Percentiles rank a stretch among this genome's conserved stretches.
These are phyloP conservation scores for Metschnikowia dekortorum DNA, from an alignment of 805 yeast species.

Conservation along the genomic window DNA sequence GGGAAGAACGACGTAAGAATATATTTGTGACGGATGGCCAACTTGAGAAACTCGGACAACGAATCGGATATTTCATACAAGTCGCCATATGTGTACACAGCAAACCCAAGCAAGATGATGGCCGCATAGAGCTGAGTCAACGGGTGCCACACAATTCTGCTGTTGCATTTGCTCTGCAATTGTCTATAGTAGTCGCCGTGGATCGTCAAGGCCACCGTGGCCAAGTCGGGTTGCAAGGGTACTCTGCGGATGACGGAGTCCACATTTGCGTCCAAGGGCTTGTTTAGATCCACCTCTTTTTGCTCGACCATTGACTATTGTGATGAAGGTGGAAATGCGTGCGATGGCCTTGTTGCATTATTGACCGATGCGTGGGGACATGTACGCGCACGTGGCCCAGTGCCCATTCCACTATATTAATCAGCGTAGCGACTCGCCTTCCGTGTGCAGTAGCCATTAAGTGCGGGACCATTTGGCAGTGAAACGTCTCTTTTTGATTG, in stretches of 20 bases:
- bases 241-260: conserved; percentile 51
- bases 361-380: background rate
- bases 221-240: conserved; percentile 50
- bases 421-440: too few species aligned
- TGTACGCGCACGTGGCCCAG: conserved; percentile 3
- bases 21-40: conserved; percentile 20
- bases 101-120: conserved; percentile 6
- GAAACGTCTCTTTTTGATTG: too few species aligned
- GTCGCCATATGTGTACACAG: conserved; percentile 25
- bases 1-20: conserved; percentile 30
- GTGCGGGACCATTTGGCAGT: too few species aligned
- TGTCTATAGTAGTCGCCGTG: conserved; percentile 57
- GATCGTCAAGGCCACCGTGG: conserved; percentile 57
- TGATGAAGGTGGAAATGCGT: background rate
- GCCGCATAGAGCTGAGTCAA: conserved; percentile 24
- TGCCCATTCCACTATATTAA: background rate
- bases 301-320: conserved; percentile 37
- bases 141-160: conserved; percentile 44
- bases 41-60: conserved; percentile 24
- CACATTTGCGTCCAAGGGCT: conserved; percentile 50
- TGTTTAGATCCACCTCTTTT: conserved; percentile 46
- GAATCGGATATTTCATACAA: conserved; percentile 29
- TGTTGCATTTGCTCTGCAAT: conserved; percentile 45
- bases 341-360: background rate
- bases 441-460: too few species aligned